Evolutionary conservation across 2,329 filamentous ascomycete species (phyloP).

Genomic region (Orbilia javanica): DNA sequence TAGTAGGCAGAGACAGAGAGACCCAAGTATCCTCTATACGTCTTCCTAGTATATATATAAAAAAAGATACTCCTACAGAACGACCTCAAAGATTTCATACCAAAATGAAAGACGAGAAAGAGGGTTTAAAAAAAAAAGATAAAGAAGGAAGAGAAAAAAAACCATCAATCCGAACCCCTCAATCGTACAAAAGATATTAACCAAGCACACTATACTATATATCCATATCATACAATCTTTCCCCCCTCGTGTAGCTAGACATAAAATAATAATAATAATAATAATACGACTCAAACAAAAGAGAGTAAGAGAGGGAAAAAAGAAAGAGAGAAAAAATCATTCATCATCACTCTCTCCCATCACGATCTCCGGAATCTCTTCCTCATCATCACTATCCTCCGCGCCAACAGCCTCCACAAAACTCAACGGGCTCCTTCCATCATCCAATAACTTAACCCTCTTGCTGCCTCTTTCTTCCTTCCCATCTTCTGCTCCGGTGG

Average conservation of each 20-base stretch:
- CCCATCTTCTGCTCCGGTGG: not conserved
- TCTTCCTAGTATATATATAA: not conserved
- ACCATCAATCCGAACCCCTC: not conserved
- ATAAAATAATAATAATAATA: too few relatives aligned
- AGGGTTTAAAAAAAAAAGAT: too few relatives aligned
- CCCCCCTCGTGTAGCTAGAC: not conserved
- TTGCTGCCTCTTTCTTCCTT: slow-evolving; percentile 25
- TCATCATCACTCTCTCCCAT: slow-evolving; percentile 55
- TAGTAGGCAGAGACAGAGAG: not conserved
- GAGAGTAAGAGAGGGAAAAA: too few relatives aligned
- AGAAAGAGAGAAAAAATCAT: not conserved
- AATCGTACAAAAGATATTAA: not conserved
- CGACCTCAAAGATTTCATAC: not conserved
- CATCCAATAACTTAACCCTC: slow-evolving; percentile 40
- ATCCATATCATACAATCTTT: slow-evolving; percentile 27
- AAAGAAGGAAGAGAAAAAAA: not conserved
- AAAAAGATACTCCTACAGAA: not conserved
- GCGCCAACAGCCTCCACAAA: not conserved
- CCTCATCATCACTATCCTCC: slow-evolving; percentile 40
- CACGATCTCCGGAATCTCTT: slow-evolving; percentile 56
- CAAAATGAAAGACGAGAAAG: too few relatives aligned
- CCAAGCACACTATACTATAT: not conserved
- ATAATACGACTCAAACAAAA: too few relatives aligned
- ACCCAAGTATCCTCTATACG: not conserved
- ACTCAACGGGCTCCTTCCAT: slow-evolving; percentile 32